These are phyloP conservation scores for Hyphopichia pseudoburtonii DNA, from an alignment of 1,139 yeast genomes.

Conservation along the genomic window DNA sequence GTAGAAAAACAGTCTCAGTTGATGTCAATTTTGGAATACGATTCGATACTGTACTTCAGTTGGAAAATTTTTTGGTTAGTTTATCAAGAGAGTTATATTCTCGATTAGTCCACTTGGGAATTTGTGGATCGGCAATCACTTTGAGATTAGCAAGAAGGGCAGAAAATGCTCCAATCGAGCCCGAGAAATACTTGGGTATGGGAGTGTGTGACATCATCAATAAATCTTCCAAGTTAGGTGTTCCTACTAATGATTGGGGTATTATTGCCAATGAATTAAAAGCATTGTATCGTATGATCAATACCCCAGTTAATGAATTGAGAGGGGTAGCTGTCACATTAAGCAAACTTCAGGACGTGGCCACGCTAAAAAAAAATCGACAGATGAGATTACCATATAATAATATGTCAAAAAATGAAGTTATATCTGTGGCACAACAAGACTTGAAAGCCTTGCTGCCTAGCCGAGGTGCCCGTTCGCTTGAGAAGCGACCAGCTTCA, in stretches of 20 bases:
- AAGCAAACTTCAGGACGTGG: constrained; percentile 50
- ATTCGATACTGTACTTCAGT: constrained; percentile 58
- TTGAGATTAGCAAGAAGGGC: constrained; percentile 68
- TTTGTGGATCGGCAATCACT: constrained; percentile 58
- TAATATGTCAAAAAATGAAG: not conserved
- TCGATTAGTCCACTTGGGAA: constrained; percentile 48
- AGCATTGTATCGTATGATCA: constrained; percentile 53
- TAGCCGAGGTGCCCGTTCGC: too few species aligned
- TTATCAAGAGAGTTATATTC: constrained; percentile 59
- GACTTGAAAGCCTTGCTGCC: not conserved
- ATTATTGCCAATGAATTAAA: constrained; percentile 61
- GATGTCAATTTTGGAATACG: constrained; percentile 93
- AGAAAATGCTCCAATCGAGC: constrained; percentile 63
- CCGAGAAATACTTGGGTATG: constrained; percentile 81
- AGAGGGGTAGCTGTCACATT: constrained; percentile 79
- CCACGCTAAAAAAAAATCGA: constrained; percentile 22
- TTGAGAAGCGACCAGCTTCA: too few species aligned
- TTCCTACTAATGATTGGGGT: constrained; percentile 63
- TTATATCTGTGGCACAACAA: not conserved
- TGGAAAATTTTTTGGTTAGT: constrained; percentile 60
- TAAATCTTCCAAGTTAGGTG: constrained; percentile 61
- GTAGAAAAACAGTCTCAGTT: constrained; percentile 77
- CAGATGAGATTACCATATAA: constrained; percentile 47
- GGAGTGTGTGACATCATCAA: constrained; percentile 71
- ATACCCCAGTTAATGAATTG: constrained; percentile 64